A percentile compares a stretch with the other conserved stretches of the same genome.
Evolutionary conservation across 2,329 filamentous ascomycete species (phyloP).

Genomic region (Cladophialophora immunda): DNA sequence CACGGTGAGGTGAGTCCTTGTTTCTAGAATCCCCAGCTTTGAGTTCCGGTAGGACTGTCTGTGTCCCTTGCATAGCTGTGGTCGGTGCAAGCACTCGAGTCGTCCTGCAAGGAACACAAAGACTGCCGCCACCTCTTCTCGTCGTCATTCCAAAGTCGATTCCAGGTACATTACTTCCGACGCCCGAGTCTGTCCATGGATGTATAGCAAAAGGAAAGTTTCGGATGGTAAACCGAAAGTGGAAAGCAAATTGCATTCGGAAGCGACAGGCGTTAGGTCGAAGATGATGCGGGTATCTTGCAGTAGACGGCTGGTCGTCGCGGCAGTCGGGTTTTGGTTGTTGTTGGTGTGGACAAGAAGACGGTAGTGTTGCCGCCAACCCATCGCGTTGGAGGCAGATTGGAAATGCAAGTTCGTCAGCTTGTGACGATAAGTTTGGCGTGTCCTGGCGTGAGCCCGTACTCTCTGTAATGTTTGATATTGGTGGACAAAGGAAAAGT

Average conservation of each 20-base stretch:
- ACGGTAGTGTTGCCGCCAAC: not conserved
- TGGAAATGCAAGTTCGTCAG: conserved; percentile 17
- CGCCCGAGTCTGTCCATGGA: conserved; percentile 13
- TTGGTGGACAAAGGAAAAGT: conserved; percentile 35
- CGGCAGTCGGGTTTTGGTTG: not conserved
- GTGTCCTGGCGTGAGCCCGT: conserved; percentile 41
- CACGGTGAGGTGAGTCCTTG: conserved; percentile 25
- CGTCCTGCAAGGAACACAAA: not conserved
- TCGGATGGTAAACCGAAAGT: not conserved
- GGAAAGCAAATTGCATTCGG: conserved; percentile 22
- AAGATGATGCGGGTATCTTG: conserved; percentile 17
- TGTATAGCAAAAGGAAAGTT: conserved; percentile 22
- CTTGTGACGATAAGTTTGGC: conserved; percentile 27
- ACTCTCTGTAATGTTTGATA: conserved; percentile 36
- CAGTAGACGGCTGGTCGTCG: conserved; percentile 7
- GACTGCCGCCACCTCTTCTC: not conserved
- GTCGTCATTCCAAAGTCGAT: not conserved
- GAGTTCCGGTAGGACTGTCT: not conserved
- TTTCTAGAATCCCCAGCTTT: conserved; percentile 10
- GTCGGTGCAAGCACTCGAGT: conserved; percentile 13
- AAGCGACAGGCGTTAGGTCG: conserved; percentile 29
- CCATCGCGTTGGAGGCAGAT: conserved; percentile 14
- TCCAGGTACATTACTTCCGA: conserved; percentile 15
- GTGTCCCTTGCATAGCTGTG: not conserved
- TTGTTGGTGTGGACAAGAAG: not conserved